These are phyloP conservation scores for Curvularia sp. DNA, from an alignment of 2,329 filamentous ascomycete genomes.

Conservation along the genomic window DNA sequence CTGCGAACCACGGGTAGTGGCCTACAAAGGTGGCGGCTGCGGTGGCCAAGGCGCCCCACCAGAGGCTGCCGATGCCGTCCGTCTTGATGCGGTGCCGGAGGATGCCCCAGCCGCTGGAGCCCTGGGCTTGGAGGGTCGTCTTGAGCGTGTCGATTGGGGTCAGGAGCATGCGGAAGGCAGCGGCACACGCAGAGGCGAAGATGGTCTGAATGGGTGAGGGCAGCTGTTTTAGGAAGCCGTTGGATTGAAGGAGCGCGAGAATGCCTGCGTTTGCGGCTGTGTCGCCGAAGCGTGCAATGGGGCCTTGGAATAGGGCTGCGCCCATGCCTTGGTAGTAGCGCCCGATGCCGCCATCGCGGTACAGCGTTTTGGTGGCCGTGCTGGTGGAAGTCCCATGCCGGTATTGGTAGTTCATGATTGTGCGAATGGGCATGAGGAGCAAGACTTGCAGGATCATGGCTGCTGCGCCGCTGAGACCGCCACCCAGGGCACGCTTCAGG, in stretches of 20 bases:
- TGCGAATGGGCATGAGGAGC: conserved; percentile 41
- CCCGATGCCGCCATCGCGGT: conserved; percentile 35
- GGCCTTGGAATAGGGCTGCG: conserved; percentile 37
- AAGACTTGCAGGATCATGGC: conserved; percentile 43
- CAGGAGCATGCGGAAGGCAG: conserved; percentile 37
- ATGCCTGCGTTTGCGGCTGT: conserved; percentile 43
- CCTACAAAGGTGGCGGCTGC: conserved; percentile 42
- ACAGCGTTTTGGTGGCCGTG: conserved; percentile 36
- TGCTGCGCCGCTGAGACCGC: conserved; percentile 40
- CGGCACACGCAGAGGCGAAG: conserved; percentile 39
- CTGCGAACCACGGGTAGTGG: conserved; percentile 43
- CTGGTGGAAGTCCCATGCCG: conserved; percentile 37
- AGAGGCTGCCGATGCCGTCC: conserved; percentile 37
- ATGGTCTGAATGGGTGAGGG: conserved; percentile 40
- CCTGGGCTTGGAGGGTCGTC: conserved; percentile 40
- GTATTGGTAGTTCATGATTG: conserved; percentile 46
- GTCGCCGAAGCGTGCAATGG: conserved; percentile 41
- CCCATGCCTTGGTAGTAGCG: conserved; percentile 39
- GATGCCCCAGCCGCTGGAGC: conserved; percentile 29
- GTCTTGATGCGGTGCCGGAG: conserved; percentile 36
- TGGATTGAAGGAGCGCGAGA: conserved; percentile 37
- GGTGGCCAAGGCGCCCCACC: conserved; percentile 44
- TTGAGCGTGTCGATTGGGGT: conserved; percentile 43
- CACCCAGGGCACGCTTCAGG: conserved; percentile 37
- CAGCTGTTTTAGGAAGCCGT: conserved; percentile 32